phyloP scores from a whole-genome alignment of 2,329 filamentous ascomycete genomes.

The Seiridium cupressi region DNA sequence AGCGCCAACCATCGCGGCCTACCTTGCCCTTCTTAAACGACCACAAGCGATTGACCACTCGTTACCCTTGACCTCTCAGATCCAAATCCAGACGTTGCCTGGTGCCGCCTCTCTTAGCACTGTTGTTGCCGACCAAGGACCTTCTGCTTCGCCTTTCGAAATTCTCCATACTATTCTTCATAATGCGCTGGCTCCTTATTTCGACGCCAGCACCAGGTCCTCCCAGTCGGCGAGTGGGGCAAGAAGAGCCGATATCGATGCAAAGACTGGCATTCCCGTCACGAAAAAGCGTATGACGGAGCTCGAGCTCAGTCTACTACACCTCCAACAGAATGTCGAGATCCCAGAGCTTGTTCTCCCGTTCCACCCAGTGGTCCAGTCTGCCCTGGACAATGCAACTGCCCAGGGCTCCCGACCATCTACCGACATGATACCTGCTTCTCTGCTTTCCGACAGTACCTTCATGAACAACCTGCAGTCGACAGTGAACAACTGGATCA shows the following conservation, averaged over 20 bases:
- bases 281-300: constrained; percentile 97
- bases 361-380: constrained; percentile 85
- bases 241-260: constrained; percentile 80
- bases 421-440: constrained; percentile 73
- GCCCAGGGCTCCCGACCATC: constrained; percentile 65
- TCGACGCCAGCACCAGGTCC: constrained; percentile 90
- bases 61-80: constrained; percentile 79
- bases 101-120: constrained; percentile 71
- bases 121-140: constrained; percentile 66
- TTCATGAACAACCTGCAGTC: constrained; percentile 94
- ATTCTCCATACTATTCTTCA: constrained; percentile 90
- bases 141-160: constrained; percentile 81
- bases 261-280: constrained; percentile 92
- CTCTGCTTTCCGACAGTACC: constrained; percentile 80
- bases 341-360: constrained; percentile 89
- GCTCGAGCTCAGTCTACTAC: constrained; percentile 82
- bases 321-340: constrained; percentile 96
- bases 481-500: constrained; percentile 97
- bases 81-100: constrained; percentile 90
- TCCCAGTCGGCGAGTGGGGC: constrained; percentile 65
- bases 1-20: constrained; percentile 76
- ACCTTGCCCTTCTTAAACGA: constrained; percentile 86
- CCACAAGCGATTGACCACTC: constrained; percentile 82
- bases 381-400: constrained; percentile 75
- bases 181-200: constrained; percentile 89